Conservation (phyloP, 2,329 filamentous ascomycete species). For the Polychaeton citri region DNA sequence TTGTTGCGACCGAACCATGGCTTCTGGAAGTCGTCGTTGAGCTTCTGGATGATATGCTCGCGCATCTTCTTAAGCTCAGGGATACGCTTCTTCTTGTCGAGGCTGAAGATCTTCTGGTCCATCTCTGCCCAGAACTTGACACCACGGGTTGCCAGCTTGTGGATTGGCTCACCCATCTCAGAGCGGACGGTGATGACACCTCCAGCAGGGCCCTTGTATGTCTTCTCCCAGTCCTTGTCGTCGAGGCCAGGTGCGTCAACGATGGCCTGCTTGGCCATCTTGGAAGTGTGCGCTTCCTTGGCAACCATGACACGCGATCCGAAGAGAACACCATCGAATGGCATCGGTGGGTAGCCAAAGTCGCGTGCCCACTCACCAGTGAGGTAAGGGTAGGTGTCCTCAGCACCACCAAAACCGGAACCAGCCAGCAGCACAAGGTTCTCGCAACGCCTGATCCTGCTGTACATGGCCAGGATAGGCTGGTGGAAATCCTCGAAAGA, state of each 20-base stretch:
- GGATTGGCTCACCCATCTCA: constrained; percentile 98
- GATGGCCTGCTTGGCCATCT: constrained; percentile 79
- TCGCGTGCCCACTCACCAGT: constrained; percentile 79
- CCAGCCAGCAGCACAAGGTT: constrained; percentile 85
- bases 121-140: constrained; percentile 97
- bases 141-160: constrained; percentile 94
- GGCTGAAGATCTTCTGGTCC: constrained; percentile 94
- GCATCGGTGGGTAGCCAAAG: constrained; percentile 83
- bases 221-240: constrained; percentile 79
- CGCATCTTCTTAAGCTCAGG: constrained; percentile 78
- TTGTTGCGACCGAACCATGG: constrained; percentile 89
- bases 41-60: constrained; percentile 84
- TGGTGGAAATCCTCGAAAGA: constrained; percentile 93
- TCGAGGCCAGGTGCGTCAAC: constrained; percentile 72
- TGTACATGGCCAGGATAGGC: constrained; percentile 82
- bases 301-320: constrained; percentile 91
- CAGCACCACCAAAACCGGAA: constrained; percentile 79
- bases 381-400: constrained; percentile 86
- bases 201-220: constrained; percentile 80
- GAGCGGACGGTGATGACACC: constrained; percentile 94
- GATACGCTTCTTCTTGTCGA: constrained; percentile 89
- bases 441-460: constrained; percentile 67
- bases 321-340: constrained; percentile 82
- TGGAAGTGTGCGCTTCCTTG: constrained; percentile 81
- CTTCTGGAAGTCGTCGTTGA: constrained; percentile 94